Evolutionary conservation across 805 yeast species (phyloP).

Genomic region (Cyberlindnera japonica): DNA sequence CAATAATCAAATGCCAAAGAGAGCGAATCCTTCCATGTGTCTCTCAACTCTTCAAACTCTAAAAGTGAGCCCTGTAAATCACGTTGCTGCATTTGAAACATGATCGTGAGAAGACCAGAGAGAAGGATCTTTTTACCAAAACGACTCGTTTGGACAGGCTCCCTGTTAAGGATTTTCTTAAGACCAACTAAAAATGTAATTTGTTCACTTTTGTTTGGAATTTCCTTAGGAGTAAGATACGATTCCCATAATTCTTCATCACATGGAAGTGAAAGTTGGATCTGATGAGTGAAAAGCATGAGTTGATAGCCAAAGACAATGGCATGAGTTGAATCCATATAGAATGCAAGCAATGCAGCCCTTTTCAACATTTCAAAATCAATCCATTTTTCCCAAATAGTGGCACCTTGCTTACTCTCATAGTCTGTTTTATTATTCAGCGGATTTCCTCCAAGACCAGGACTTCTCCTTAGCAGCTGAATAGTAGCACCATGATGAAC

Average conservation of each 20-base stretch:
- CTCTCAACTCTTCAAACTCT: conserved; percentile 38
- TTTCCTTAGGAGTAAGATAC: conserved; percentile 29
- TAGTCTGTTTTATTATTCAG: conserved; percentile 30
- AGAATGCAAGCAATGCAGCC: conserved; percentile 76
- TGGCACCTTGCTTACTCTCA: conserved; percentile 28
- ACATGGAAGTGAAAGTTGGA: conserved; percentile 60
- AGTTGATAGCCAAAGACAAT: conserved; percentile 73
- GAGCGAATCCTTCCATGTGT: conserved; percentile 68
- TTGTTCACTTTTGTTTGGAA: conserved; percentile 26
- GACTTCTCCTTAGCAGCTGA: conserved; percentile 71
- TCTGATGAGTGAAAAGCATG: conserved; percentile 53
- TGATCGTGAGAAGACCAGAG: conserved; percentile 62
- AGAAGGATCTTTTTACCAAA: conserved; percentile 66
- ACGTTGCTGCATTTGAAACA: conserved; percentile 70
- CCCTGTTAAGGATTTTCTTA: conserved; percentile 54
- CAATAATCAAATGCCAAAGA: conserved; percentile 70
- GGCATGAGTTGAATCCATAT: conserved; percentile 75
- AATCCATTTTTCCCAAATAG: conserved; percentile 65
- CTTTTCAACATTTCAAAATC: conserved; percentile 77
- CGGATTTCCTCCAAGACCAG: conserved; percentile 73
- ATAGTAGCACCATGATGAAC: conserved; percentile 85
- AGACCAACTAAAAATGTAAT: conserved; percentile 52
- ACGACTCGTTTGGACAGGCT: conserved; percentile 41
- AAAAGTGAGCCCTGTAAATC: conserved; percentile 55
- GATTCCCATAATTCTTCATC: conserved; percentile 58